Base-by-base conservation (phyloP, 352 stramenopile species). In the Pelagophyceae sp. region DNA sequence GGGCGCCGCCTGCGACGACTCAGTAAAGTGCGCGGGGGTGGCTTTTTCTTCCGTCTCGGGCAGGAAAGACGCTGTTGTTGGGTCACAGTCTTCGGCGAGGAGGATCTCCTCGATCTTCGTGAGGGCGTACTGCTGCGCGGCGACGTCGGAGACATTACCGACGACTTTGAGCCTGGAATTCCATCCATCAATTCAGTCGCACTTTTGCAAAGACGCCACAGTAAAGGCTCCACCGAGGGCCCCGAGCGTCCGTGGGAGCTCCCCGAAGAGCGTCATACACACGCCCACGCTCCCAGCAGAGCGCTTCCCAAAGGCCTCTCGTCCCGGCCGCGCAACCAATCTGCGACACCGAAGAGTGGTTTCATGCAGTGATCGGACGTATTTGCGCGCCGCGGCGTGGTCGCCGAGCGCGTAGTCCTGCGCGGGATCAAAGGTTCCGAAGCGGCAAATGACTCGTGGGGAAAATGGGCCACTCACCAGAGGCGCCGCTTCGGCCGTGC, bases 101-200 rank as follows among this genome's bases (percentile, higher is more conserved):
- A 91, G 79, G 71, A 91, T 89, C 31, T 88, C 82, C 71, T 88
- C 82, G 19, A 90, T 54, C 65, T 87, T 87, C 2, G 86, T 85
- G 65, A 90, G 80, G 17, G 84, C 82, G 79, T 91, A 91, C 60
- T 90, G 85, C n/a, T 63, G 60, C 33, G 75, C 72, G 40, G 32
- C 38, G 20, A 79, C 40, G 61, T 79, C 76, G 1, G 35, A 31
- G 2, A 60, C 38, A 29, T 31, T 40, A 5, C 63, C 37, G n/a
- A 77, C 78, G 25, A 77, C 71, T 23, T 54, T 54, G 45, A 29
- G 77, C 31, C 35, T 79, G 71, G 25, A 76, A n/a, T n/a, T 71
- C 58, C 15, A 79, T 77, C 19, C 31, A 60, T 3, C n/a, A 51
- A 69, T 37, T n/a, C 27, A 32, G 40, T 64, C 33, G 45, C 54